A percentile compares a stretch with the other conserved stretches of the same genome.
phyloP scores from a whole-genome alignment of 495 filamentous ascomycete genomes.

The Cercophora newfieldiana region DNA sequence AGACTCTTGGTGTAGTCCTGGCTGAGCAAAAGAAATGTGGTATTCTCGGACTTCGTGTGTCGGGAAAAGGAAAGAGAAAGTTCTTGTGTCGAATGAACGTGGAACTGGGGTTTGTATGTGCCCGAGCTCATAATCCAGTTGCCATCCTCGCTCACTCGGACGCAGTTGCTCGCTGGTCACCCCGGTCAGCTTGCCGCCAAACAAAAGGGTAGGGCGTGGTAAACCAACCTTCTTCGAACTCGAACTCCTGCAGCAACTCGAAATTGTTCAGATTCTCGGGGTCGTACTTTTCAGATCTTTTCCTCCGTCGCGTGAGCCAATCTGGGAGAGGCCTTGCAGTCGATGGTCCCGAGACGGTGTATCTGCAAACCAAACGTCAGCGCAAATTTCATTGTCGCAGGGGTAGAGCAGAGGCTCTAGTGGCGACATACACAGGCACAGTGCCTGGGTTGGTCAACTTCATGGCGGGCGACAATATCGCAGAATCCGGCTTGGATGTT shows the following conservation, averaged over 20 bases:
- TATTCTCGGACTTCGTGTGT: conserved; percentile 91
- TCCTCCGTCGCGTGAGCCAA: conserved; percentile 88
- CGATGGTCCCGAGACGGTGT: conserved; percentile 91
- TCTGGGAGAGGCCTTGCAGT: conserved; percentile 90
- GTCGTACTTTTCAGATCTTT: conserved; percentile 91
- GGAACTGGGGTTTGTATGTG: conserved; percentile 93
- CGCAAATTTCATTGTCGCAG: background rate
- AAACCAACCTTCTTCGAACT: conserved; percentile 75
- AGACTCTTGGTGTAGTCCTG: conserved; percentile 93
- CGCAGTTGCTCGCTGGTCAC: conserved; percentile 72
- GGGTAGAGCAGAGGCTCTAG: background rate
- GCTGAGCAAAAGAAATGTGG: conserved; percentile 89
- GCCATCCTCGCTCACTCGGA: conserved; percentile 91
- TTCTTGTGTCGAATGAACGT: conserved; percentile 90
- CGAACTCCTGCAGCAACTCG: conserved; percentile 95
- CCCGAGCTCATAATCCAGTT: conserved; percentile 98
- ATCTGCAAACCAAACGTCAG: conserved; percentile 16
- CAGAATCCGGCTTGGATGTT: background rate
- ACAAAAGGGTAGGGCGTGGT: too few relatives aligned
- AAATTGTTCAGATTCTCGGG: conserved; percentile 90
- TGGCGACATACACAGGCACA: conserved; percentile 68
- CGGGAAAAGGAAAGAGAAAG: conserved; percentile 88
- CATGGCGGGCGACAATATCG: conserved; percentile 51
- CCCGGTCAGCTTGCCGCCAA: conserved; percentile 5
- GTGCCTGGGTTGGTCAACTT: conserved; percentile 84